Base-by-base conservation (phyloP, 225 moss, liverwort and hornwort genomes). In the Sphagnum contortum region DNA sequence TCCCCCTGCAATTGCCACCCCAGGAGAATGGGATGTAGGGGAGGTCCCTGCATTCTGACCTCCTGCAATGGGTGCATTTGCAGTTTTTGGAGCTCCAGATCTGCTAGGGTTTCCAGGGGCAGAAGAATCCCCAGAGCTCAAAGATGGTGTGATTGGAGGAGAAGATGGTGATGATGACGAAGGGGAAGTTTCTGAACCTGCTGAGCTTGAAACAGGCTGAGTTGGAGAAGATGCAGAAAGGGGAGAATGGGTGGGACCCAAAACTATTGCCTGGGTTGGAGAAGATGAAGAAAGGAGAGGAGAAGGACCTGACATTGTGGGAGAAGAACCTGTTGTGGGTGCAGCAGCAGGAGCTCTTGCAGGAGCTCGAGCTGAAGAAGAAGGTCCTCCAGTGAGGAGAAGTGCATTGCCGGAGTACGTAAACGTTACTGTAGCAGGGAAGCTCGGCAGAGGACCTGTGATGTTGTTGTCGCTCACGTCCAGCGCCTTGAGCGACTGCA, bases 381-480 rank as follows among this genome's bases (percentile, higher is more conserved):
- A 5, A 3, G 78, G 51, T 10, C 71, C 63, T 44, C 70, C 46
- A 14, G 50, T 65, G 9, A 95, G 66, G 2, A 92, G 78, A 46
- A 90, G 66, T 29, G 29, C 29, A 56, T 95, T 95, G 7, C 95
- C 95, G 12, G 72, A 49, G 52, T 74, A 70, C 1, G 46, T 73
- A 14, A 95, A 62, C 7, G 57, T 79, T 6, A 95, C 95, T 9
- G 71, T 63, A 1, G 69, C 0, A 44, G 79, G 55, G 59, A 95
- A 95, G 3, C 0, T 0, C n/a, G 95, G 95, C 45, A 88, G 9
- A 6, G 90, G 84, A 3, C 88, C 86, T 9, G 86, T 79, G 51
- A 95, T 69, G 59, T 95, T 87, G 69, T 95, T 95, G 68, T 83
- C 64, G 44, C 86, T 88, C 53, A 95, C 76, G 66, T 95, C 95